A percentile compares a stretch with the other conserved stretches of the same genome.
These are phyloP conservation scores for Raffaelea ambrosiae DNA, from an alignment of 2,329 filamentous ascomycete species.

Conservation along the genomic window DNA sequence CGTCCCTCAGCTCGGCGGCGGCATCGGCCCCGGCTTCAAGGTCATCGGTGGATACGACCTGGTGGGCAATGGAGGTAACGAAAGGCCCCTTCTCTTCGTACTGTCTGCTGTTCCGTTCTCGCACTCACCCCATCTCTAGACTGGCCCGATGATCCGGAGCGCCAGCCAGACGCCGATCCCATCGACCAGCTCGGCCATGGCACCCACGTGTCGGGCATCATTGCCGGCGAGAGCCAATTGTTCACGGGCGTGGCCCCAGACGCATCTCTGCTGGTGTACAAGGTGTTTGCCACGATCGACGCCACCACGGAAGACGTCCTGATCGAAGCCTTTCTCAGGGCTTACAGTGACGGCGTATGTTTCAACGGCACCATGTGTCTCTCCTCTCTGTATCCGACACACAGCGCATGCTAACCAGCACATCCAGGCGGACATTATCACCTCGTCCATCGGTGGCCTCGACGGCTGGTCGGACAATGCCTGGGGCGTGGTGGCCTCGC, in stretches of 20 bases:
- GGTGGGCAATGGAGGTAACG: conserved; percentile 12
- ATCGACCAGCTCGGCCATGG: conserved; percentile 15
- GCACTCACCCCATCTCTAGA: not conserved
- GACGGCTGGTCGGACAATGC: conserved; percentile 45
- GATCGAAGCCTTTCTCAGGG: conserved; percentile 50
- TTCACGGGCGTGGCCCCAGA: conserved; percentile 1
- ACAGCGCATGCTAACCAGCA: not conserved
- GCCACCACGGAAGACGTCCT: conserved; percentile 39
- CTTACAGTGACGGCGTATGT: conserved; percentile 42
- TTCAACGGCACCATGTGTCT: not conserved
- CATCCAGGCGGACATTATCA: conserved; percentile 42
- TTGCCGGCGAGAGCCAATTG: conserved; percentile 12
- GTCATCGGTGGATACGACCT: conserved; percentile 17
- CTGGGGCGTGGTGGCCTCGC: conserved; percentile 39
- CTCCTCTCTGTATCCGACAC: not conserved
- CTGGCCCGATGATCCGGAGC: not conserved
- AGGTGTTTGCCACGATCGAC: not conserved
- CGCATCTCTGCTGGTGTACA: not conserved
- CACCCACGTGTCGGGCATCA: conserved; percentile 18
- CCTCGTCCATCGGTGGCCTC: conserved; percentile 40
- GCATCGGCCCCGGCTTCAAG: conserved; percentile 15
- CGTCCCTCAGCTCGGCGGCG: conserved; percentile 18
- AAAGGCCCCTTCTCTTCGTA: not conserved
- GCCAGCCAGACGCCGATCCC: conserved; percentile 13
- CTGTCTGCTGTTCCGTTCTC: not conserved